Percentiles rank a stretch among this genome's conserved stretches.
phyloP scores from a whole-genome alignment of 2,329 filamentous ascomycete species.

The Diplodia seriata region DNA sequence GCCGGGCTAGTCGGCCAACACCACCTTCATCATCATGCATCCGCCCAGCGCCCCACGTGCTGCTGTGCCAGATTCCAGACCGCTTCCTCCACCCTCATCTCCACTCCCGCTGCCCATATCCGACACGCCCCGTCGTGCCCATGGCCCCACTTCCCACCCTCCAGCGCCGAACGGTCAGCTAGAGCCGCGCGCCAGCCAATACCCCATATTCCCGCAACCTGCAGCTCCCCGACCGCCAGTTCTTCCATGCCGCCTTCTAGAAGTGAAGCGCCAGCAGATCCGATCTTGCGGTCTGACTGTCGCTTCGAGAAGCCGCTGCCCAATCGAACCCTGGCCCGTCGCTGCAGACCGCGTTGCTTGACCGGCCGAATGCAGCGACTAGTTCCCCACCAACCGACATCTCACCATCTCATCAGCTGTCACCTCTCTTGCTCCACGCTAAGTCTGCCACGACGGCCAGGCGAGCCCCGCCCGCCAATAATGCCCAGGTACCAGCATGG shows the following conservation, averaged over 20 bases:
- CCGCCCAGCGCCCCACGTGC: conserved; percentile 2
- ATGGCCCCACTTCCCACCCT: conserved; percentile 2
- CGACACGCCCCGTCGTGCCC: neutral
- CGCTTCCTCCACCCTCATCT: conserved; percentile 17
- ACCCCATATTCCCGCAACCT: conserved; percentile 26
- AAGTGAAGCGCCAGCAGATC: conserved; percentile 7
- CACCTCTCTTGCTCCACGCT: neutral
- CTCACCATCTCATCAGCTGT: conserved; percentile 2
- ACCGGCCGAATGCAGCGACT: neutral
- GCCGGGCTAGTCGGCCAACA: neutral
- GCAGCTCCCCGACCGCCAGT: conserved; percentile 6
- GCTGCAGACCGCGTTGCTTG: neutral
- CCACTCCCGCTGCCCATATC: conserved; percentile 11
- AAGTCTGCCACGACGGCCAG: neutral
- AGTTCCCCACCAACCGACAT: neutral
- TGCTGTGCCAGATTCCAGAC: conserved; percentile 17
- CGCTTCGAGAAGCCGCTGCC: neutral
- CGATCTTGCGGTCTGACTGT: conserved; percentile 21
- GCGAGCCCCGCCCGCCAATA: conserved; percentile 5
- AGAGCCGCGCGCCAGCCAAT: neutral
- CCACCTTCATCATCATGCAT: conserved; percentile 17
- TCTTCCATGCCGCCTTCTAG: conserved; percentile 18
- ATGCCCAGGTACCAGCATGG: neutral
- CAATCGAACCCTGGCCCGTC: conserved; percentile 2
- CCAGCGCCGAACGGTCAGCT: neutral